Conservation (phyloP, 2,329 filamentous ascomycete genomes). For the Curvularia eragrostidis region DNA sequence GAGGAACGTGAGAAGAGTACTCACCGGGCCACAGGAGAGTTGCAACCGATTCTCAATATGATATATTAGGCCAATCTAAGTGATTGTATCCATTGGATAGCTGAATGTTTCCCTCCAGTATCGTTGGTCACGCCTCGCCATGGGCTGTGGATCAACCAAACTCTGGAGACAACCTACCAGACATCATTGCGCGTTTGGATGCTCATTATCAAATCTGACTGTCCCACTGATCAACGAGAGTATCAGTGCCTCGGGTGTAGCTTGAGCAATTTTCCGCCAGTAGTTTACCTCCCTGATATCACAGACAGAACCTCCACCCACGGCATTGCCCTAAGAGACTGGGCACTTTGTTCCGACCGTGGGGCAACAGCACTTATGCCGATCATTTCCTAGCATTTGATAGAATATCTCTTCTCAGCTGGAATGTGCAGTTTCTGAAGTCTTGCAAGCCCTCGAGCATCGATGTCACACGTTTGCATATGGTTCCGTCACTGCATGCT, state of each 20-base stretch:
- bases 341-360: background rate
- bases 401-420: background rate
- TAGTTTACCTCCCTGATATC: conserved; percentile 23
- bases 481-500: background rate
- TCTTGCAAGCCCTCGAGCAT: background rate
- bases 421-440: background rate
- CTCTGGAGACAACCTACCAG: conserved; percentile 21
- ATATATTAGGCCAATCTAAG: conserved; percentile 42
- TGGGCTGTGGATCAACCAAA: conserved; percentile 14
- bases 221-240: conserved; percentile 1
- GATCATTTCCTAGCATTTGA: background rate
- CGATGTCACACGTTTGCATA: background rate
- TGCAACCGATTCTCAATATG: conserved; percentile 31
- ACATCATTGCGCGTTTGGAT: conserved; percentile 20
- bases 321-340: conserved; percentile 16
- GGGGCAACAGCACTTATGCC: background rate
- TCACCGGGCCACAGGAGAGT: conserved; percentile 36
- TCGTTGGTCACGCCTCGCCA: conserved; percentile 25
- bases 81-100: conserved; percentile 36
- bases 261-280: conserved; percentile 16
- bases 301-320: conserved; percentile 8
- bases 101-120: conserved; percentile 26
- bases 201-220: conserved; percentile 19
- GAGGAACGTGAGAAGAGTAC: conserved; percentile 25
- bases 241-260: conserved; percentile 20